A percentile compares a stretch with the other conserved stretches of the same genome.
Evolutionary conservation across 192 early-diverging fungal species (phyloP).

Genomic region (Glomus cerebriforme): DNA sequence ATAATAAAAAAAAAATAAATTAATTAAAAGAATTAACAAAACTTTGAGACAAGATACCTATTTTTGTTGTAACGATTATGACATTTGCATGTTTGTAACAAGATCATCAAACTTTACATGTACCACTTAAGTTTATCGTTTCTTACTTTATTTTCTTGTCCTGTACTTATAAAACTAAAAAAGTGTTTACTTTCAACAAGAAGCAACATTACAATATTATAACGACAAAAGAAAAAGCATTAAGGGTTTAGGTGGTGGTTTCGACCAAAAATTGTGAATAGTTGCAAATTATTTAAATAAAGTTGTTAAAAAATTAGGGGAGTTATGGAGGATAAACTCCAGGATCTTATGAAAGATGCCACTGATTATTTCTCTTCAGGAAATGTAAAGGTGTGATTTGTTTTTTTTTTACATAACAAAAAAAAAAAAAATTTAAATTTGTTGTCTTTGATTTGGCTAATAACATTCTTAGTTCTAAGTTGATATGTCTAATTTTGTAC

Average conservation of each 20-base stretch:
- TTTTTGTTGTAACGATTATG: slow-evolving; percentile 9
- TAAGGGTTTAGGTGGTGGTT: not conserved
- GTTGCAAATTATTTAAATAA: not conserved
- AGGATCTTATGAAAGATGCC: slow-evolving; percentile 41
- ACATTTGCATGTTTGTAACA: slow-evolving; percentile 5
- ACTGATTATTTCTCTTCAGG: slow-evolving; percentile 43
- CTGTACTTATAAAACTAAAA: not conserved
- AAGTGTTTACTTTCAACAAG: not conserved
- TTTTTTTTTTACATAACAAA: not conserved
- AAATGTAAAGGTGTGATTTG: slow-evolving; percentile 50
- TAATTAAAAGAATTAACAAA: not conserved
- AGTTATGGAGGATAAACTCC: slow-evolving; percentile 45
- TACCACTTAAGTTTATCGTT: slow-evolving; percentile 6
- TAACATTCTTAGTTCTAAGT: not conserved
- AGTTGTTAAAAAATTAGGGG: not conserved
- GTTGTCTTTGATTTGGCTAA: not conserved
- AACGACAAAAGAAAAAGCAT: not conserved
- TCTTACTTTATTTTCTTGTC: not conserved
- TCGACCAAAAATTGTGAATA: not conserved
- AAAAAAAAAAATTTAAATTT: not conserved
- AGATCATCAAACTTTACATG: slow-evolving; percentile 9
- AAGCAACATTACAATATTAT: slow-evolving; percentile 7
- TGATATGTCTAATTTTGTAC: not conserved
- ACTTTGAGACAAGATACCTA: not conserved
- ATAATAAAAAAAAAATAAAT: not conserved